Base-by-base conservation (phyloP, 2,329 filamentous ascomycete species). In the Hymenoscyphus repandus region DNA sequence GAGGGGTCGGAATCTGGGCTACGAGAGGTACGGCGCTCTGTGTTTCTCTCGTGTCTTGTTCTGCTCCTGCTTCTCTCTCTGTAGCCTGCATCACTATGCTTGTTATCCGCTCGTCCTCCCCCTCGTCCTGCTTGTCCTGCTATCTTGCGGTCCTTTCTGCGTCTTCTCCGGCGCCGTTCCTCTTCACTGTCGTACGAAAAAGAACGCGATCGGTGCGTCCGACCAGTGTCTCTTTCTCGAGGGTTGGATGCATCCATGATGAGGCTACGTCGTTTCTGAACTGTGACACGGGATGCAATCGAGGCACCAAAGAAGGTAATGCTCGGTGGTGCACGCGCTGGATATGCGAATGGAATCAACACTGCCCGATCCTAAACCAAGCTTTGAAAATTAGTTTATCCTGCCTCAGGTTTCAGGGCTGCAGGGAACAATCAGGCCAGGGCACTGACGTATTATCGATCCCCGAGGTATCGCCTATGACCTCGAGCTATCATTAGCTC, bases 161-260 rank as follows among this genome's bases (percentile, higher is more conserved):
- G 62, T 55, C 59, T 58, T 39, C 56, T 50, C 30, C 51, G 55
- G 31, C 57, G 54, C 40, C 61, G 50, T 40, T 65, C 63, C 42
- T 64, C 63, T 46, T 60, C 63, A 4, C 61, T 63, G 44, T 64
- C 62, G 22, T 49, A 51, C 9, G 62, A 63, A 15, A 42, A 22
- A 11, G 64, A 64, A 27, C 55, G 52, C 30, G 58, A 63, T 15
- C 59, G 55, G 32, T 53, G 52, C 11, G 44, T 52, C 22, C 50
- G 51, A 45, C 51, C 46, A 32, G 45, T 50, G 17, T 58, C 54
- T 50, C 56, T 60, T 42, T 57, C 56, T 27, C 22, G 22, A 34
- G 38, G 44, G 39, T 49, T 52, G 37, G 47, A 39, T 6, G 51
- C 46, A 18, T 60, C 57, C 61, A 63, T 63, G 3, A 15, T 13